phyloP scores from a whole-genome alignment of 2,329 filamentous ascomycete genomes.

The Lachnellula cervina region DNA sequence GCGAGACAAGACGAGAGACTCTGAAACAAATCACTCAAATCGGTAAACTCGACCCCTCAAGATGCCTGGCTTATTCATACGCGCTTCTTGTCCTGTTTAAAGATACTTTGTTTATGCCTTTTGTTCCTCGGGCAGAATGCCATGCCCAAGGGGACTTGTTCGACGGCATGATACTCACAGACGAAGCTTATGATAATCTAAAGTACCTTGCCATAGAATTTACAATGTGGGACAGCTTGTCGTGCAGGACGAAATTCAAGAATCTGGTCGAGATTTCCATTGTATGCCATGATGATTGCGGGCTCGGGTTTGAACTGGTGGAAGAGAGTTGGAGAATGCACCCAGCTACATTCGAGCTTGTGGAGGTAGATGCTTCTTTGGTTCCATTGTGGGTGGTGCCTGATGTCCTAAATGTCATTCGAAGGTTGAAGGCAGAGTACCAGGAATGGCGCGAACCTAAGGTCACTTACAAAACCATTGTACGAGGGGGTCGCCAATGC shows the following conservation, averaged over 20 bases:
- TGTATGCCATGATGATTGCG: neutral
- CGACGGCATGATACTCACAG: neutral
- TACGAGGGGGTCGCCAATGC: neutral
- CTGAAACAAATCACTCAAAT: neutral
- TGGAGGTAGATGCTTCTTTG: neutral
- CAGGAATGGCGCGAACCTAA: neutral
- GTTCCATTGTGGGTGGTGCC: neutral
- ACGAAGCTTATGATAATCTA: neutral
- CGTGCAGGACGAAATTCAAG: neutral
- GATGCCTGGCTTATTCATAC: neutral
- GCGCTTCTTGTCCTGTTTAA: neutral
- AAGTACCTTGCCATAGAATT: neutral
- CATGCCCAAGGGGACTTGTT: neutral
- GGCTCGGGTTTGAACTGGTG: too few species aligned
- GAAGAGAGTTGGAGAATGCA: neutral
- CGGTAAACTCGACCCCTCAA: neutral
- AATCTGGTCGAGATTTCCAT: neutral
- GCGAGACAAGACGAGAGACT: neutral
- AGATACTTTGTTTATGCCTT: neutral
- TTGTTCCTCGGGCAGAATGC: fast-evolving
- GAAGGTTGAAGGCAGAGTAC: neutral
- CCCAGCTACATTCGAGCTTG: neutral
- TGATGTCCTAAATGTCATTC: neutral
- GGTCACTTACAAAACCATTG: neutral
- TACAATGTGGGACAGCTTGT: neutral